Percentiles rank a stretch among this genome's conserved stretches.
Conservation (phyloP, 2,329 filamentous ascomycete genomes). For the Penicillium crustosum region DNA sequence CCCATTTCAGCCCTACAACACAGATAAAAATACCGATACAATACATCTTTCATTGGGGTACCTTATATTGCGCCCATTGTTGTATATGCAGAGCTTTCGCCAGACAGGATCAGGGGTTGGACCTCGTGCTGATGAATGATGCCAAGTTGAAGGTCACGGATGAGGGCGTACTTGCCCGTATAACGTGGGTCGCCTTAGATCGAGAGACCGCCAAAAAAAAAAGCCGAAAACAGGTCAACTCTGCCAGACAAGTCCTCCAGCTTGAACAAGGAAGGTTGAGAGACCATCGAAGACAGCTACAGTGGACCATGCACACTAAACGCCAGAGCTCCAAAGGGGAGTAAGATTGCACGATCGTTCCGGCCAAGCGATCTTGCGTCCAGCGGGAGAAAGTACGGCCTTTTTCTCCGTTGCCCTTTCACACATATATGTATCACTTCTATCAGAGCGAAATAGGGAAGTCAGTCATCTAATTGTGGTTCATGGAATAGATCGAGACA, state of each 20-base stretch:
- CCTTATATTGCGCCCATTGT: too few species aligned
- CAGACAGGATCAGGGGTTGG: too few species aligned
- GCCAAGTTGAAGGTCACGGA: not conserved
- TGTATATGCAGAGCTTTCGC: too few species aligned
- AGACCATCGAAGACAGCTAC: not conserved
- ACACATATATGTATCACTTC: accelerated
- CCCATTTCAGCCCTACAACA: not conserved
- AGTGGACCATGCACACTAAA: not conserved
- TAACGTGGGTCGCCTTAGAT: not conserved
- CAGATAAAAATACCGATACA: not conserved
- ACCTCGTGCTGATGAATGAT: not conserved
- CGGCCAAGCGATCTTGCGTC: too few species aligned
- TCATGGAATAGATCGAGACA: too few species aligned
- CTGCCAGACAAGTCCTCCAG: not conserved
- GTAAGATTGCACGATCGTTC: too few species aligned
- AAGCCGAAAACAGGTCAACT: not conserved
- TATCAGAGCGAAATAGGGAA: not conserved
- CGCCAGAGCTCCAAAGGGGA: too few species aligned
- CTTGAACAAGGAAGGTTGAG: not conserved
- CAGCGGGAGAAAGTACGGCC: too few species aligned
- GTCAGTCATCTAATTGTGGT: not conserved
- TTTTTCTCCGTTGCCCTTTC: not conserved
- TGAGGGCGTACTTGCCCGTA: not conserved
- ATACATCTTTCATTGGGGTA: not conserved
- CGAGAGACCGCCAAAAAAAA: too few species aligned